Evolutionary conservation across 2,329 filamentous ascomycete species (phyloP).

Genomic region (Fusarium beomiforme): DNA sequence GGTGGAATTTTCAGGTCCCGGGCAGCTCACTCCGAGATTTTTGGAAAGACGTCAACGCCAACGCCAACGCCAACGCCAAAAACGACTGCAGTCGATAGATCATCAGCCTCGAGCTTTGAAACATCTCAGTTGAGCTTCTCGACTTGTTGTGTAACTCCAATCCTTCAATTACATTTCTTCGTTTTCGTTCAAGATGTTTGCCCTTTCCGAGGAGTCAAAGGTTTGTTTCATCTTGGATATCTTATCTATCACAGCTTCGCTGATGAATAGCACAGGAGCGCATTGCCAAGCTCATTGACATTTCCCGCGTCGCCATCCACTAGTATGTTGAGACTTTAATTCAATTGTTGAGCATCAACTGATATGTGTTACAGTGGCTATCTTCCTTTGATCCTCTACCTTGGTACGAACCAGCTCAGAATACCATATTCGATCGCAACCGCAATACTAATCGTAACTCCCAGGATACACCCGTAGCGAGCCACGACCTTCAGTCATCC

Average conservation of each 20-base stretch:
- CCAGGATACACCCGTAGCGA: constrained; percentile 93
- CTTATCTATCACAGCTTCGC: constrained; percentile 5
- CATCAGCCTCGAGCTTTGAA: constrained; percentile 29
- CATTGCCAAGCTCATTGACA: constrained; percentile 95
- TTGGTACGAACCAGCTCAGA: constrained; percentile 69
- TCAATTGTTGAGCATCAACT: constrained; percentile 40
- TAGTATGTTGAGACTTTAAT: constrained; percentile 71
- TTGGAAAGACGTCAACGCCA: constrained; percentile 32
- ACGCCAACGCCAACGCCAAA: constrained; percentile 7
- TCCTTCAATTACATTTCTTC: background rate
- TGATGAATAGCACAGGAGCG: constrained; percentile 75
- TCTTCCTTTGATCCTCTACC: constrained; percentile 94
- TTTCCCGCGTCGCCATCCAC: constrained; percentile 92
- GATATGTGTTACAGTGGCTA: constrained; percentile 76
- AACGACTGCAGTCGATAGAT: constrained; percentile 10
- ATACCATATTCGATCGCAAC: constrained; percentile 14
- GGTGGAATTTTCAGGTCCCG: constrained; percentile 42
- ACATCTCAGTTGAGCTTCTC: constrained; percentile 7
- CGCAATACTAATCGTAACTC: constrained; percentile 42
- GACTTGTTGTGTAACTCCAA: background rate
- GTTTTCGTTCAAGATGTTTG: constrained; percentile 59
- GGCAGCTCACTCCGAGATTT: constrained; percentile 36
- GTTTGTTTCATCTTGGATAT: constrained; percentile 56
- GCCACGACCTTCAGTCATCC: constrained; percentile 79
- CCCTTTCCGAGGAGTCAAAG: constrained; percentile 97